These are phyloP conservation scores for Fragaria nilgerrensis DNA, from an alignment of 306 rosid genomes.

Conservation along the genomic window DNA sequence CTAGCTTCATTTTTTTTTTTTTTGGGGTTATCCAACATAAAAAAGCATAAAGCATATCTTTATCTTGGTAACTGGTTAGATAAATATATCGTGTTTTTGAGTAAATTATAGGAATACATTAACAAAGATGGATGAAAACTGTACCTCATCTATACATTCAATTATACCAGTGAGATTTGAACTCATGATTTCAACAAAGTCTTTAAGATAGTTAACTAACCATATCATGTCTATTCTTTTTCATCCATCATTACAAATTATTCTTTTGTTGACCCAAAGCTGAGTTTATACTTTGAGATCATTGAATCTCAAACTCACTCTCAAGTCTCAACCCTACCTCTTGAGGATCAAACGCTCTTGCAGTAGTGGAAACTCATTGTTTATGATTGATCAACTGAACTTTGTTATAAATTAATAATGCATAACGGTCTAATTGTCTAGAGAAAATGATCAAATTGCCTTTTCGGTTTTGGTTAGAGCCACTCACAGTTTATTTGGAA, in stretches of 20 bases:
- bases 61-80: neutral
- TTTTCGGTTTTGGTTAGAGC: constrained; percentile 4
- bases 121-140: too few species aligned
- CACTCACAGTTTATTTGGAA: neutral
- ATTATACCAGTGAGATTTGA: too few species aligned
- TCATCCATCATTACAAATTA: too few species aligned
- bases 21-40: neutral
- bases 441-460: neutral
- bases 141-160: too few species aligned
- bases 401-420: neutral
- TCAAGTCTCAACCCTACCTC: neutral
- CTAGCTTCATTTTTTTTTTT: neutral
- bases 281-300: neutral
- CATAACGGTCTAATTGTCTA: too few species aligned
- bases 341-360: neutral
- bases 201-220: too few species aligned
- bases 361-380: neutral
- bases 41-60: neutral
- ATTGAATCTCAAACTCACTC: neutral
- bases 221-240: too few species aligned
- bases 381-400: neutral
- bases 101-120: neutral
- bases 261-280: neutral
- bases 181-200: too few species aligned
- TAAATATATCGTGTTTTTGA: neutral